Base-by-base conservation (phyloP, 495 filamentous ascomycete species). In the Diplogelasinospora grovesii region DNA sequence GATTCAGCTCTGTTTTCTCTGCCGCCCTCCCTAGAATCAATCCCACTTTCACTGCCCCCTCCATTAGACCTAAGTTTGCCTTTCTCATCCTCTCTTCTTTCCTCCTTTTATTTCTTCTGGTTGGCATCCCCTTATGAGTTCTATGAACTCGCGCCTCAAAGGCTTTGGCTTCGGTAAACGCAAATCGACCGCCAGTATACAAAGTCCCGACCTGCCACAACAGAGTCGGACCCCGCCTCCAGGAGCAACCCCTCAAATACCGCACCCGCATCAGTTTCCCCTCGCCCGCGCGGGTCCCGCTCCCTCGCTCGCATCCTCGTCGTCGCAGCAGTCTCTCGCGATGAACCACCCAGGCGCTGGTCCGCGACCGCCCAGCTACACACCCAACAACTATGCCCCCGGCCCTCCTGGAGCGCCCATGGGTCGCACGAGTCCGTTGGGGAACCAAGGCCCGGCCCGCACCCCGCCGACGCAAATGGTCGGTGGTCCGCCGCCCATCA, bases 361-460 rank as follows among this genome's bases (percentile, higher is more conserved):
- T 56, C 66, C 68, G 45, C 77, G 82, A 52, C 85, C 85, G 44
- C 85, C 85, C 14, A 88, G 82, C 63, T 87, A 88, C 59, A 74
- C 74, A 43, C 72, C 80, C 6, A 36, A 20, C 49, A 78, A 82
- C 59, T 75, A 75, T 42, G 65, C 57, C 8, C 57, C 50, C 18
- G 76, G 77, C 36, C 74, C 79, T 49, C 74, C 64, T 37, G 54
- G 56, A 39, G n/a, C n/a, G n/a, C 52, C 75, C 64, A 34, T 79
- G 64, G 54, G 71, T 50, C 59, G 68, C 53, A 73, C 61, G 52
- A 71, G 63, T 45, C 70, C 68, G 37, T 51, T 68, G 56, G 65
- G 52, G 9, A 66, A 67, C 40, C 74, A 63, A 52, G 63, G 62
- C 40, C 68, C 56, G 35, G 45, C 61, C 28, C 68, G 69, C 31